phyloP scores from a whole-genome alignment of 2,329 filamentous ascomycete species.

The Talaromyces sp. region DNA sequence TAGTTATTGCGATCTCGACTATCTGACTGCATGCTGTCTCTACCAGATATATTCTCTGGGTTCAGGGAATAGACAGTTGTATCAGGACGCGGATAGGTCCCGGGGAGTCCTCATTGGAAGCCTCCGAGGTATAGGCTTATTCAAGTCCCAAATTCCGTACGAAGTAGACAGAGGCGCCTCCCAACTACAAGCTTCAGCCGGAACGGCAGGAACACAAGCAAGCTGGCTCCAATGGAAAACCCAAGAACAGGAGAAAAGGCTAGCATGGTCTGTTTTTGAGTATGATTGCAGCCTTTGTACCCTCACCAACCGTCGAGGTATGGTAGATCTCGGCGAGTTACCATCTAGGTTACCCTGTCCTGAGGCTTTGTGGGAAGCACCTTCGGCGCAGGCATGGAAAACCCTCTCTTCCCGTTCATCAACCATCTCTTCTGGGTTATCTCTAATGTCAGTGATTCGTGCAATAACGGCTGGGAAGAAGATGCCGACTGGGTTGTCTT shows the following conservation, averaged over 20 bases:
- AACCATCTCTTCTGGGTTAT: background rate
- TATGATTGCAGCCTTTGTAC: constrained; percentile 7
- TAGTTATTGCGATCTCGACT: constrained; percentile 4
- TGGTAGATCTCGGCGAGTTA: constrained; percentile 5
- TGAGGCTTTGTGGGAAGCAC: constrained; percentile 7
- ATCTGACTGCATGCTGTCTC: constrained; percentile 7
- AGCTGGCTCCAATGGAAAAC: constrained; percentile 6
- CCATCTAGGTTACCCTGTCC: constrained; percentile 3
- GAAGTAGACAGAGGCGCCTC: background rate
- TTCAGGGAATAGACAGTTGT: constrained; percentile 5
- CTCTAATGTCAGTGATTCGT: background rate
- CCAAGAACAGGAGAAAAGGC: constrained; percentile 1
- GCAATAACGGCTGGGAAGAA: background rate
- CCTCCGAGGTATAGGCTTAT: constrained; percentile 4
- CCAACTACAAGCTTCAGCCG: background rate
- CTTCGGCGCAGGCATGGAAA: constrained; percentile 5
- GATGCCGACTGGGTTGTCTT: constrained; percentile 1
- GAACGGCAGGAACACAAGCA: background rate
- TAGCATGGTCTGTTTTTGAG: constrained; percentile 6
- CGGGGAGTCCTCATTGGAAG: background rate
- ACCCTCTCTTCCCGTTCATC: constrained; percentile 2
- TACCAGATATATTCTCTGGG: constrained; percentile 5
- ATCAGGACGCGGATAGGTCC: constrained; percentile 5
- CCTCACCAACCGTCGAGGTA: constrained; percentile 3
- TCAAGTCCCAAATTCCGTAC: background rate